A percentile compares a stretch with the other conserved stretches of the same genome.
Evolutionary conservation across 148 eudicot species (phyloP).

Genomic region (Persicaria maculosa): DNA sequence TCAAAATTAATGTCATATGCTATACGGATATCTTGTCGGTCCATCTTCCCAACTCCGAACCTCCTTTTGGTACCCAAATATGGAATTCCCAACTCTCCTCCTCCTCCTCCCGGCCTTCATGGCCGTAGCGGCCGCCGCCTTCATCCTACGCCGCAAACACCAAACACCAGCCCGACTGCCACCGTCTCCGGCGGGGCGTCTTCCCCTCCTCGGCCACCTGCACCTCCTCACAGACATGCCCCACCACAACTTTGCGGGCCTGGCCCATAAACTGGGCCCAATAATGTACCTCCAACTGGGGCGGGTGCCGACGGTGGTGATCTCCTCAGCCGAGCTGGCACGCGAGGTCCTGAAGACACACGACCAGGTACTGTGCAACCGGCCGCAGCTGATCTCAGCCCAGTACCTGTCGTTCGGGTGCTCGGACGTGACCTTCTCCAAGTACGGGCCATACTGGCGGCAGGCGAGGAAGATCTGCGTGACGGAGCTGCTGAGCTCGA

Average conservation of each 20-base stretch:
- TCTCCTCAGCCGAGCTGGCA: constrained; percentile 10
- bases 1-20: too few relatives aligned
- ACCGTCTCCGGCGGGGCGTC: not conserved
- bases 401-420: constrained; percentile 41
- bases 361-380: constrained; percentile 32
- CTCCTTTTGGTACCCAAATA: not conserved
- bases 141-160: not conserved
- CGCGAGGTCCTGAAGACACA: constrained; percentile 32
- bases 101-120: not conserved
- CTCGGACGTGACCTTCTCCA: constrained; percentile 50
- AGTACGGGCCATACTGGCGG: constrained; percentile 60
- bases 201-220: constrained; percentile 6
- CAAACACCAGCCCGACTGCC: not conserved
- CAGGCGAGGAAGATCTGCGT: constrained; percentile 50
- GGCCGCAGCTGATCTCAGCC: constrained; percentile 38
- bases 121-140: not conserved
- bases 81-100: not conserved
- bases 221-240: constrained; percentile 13
- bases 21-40: too few relatives aligned
- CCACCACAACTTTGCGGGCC: constrained; percentile 4
- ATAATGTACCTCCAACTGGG: constrained; percentile 8
- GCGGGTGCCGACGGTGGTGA: constrained; percentile 9
- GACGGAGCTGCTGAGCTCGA: constrained; percentile 39
- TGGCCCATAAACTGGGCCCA: constrained; percentile 9
- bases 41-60: too few relatives aligned